phyloP scores from a whole-genome alignment of 2,329 filamentous ascomycete genomes.

The Fusarium buxicola region DNA sequence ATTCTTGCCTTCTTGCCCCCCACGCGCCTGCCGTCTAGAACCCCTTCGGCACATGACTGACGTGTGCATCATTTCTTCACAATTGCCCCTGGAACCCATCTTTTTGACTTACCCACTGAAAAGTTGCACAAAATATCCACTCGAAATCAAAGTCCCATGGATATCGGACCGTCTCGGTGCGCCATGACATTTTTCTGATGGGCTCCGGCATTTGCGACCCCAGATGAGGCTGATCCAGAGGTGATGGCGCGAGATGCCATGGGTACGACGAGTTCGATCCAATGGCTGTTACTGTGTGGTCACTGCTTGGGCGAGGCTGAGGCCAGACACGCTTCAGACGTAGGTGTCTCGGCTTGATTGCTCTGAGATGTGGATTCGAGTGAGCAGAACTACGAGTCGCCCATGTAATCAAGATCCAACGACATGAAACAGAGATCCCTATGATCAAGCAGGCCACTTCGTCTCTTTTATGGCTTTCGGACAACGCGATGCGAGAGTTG shows the following conservation, averaged over 20 bases:
- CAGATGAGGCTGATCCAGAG: conserved; percentile 13
- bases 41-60: neutral
- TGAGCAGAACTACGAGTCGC: no score
- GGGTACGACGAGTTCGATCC: neutral
- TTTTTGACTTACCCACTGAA: conserved; percentile 18
- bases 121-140: conserved; percentile 31
- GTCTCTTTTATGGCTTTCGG: conserved; percentile 4
- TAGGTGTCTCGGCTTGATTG: conserved; percentile 7
- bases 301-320: conserved; percentile 3
- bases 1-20: neutral
- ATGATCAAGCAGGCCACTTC: conserved; percentile 1
- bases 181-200: conserved; percentile 19
- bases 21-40: conserved; percentile 11
- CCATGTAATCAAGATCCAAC: no score
- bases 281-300: neutral
- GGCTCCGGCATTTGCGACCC: conserved; percentile 21
- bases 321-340: conserved; percentile 27
- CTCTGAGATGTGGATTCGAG: neutral
- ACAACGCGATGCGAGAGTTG: neutral
- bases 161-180: conserved; percentile 39
- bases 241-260: conserved; percentile 3
- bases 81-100: no score
- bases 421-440: no score
- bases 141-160: neutral
- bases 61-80: conserved; percentile 1